These are phyloP conservation scores for Eucalyptus curtisii DNA, from an alignment of 345 rosid genomes.

Conservation along the genomic window DNA sequence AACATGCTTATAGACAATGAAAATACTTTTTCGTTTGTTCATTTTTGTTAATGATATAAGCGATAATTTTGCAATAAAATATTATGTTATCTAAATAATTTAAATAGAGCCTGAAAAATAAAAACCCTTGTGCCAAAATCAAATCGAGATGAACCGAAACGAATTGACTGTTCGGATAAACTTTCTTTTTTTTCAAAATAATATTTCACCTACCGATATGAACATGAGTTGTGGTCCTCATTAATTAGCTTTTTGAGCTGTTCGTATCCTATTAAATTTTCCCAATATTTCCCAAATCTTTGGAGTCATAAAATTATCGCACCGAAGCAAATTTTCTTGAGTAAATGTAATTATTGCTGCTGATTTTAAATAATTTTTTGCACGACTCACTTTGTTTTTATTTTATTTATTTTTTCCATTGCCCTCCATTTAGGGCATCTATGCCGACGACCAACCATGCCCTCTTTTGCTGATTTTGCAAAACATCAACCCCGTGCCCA, in stretches of 20 bases:
- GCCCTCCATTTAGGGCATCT: not conserved
- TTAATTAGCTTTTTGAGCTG: not conserved
- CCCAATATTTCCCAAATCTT: not conserved
- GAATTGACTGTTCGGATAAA: not conserved
- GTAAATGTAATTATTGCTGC: not conserved
- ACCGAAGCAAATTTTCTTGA: not conserved
- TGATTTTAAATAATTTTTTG: not conserved
- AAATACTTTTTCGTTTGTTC: not conserved
- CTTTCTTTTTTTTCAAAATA: not conserved
- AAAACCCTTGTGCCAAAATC: accelerated
- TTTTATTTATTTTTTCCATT: not conserved
- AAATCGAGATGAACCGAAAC: not conserved
- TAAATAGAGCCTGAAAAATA: not conserved
- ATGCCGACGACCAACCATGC: not conserved
- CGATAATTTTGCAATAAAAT: too few species aligned
- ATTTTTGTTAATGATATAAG: not conserved
- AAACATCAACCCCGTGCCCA: not conserved
- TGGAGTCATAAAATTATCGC: not conserved
- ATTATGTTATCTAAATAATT: not conserved
- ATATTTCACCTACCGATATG: not conserved
- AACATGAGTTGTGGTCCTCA: not conserved
- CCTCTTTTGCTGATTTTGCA: not conserved
- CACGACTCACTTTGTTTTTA: not conserved
- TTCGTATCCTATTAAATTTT: not conserved
- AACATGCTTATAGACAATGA: not conserved